phyloP scores from a whole-genome alignment of 2,329 filamentous ascomycete species.

The Pseudocercospora pini-densiflorae region DNA sequence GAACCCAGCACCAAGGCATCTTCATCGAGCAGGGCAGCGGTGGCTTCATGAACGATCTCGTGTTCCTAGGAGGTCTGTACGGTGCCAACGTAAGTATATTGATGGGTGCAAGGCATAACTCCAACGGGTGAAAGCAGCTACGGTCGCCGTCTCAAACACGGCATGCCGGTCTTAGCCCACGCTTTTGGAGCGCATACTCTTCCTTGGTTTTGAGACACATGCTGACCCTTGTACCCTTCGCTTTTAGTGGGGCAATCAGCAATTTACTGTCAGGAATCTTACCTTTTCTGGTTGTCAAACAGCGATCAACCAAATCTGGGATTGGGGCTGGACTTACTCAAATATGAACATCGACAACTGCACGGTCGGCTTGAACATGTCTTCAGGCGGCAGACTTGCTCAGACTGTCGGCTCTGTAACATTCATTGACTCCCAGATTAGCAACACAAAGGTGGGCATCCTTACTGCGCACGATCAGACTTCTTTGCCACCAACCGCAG shows the following conservation, averaged over 20 bases:
- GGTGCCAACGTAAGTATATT: too few relatives aligned
- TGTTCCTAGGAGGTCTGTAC: constrained; percentile 49
- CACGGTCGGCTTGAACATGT: constrained; percentile 57
- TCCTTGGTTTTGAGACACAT: too few relatives aligned
- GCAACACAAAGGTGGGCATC: constrained; percentile 56
- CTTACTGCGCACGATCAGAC: constrained; percentile 50
- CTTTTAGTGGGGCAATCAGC: constrained; percentile 54
- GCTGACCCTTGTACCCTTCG: too few relatives aligned
- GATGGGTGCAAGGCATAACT: too few relatives aligned
- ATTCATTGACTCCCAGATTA: constrained; percentile 61
- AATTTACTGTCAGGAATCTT: constrained; percentile 60
- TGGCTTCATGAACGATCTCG: constrained; percentile 52
- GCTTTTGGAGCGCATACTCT: too few relatives aligned
- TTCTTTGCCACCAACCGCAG: constrained; percentile 50
- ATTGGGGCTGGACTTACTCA: constrained; percentile 60
- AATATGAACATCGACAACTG: constrained; percentile 58
- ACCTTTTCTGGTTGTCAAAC: constrained; percentile 57
- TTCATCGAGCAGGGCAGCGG: constrained; percentile 51
- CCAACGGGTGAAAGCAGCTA: too few relatives aligned
- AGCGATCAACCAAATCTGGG: constrained; percentile 62
- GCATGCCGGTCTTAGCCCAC: too few relatives aligned
- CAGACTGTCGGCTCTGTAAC: constrained; percentile 60
- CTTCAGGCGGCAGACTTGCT: constrained; percentile 45
- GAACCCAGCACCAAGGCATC: constrained; percentile 53
- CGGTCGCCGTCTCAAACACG: too few relatives aligned